Evolutionary conservation across 371 early-diverging fungal genomes (phyloP).

Genomic region (Cladochytrium tenue): DNA sequence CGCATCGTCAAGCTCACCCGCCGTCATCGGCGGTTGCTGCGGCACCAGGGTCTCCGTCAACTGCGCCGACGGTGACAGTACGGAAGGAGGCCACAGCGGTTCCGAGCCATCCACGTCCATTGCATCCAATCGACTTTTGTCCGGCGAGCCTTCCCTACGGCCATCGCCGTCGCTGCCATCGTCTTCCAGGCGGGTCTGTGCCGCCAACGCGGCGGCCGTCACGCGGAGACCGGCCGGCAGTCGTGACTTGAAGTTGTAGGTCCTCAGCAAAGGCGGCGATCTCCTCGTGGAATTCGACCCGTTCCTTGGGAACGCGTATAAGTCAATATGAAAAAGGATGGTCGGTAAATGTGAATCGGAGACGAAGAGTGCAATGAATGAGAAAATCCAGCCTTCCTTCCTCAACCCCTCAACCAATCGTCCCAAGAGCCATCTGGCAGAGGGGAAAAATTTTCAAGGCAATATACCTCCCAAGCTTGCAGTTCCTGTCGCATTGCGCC

Average conservation of each 20-base stretch:
- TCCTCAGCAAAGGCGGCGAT: slow-evolving; percentile 2
- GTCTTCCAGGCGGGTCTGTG: not conserved
- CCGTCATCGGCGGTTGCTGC: not conserved
- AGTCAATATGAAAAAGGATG: not conserved
- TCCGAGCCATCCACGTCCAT: not conserved
- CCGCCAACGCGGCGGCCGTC: not conserved
- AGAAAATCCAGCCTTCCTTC: too few relatives aligned
- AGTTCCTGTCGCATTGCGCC: slow-evolving; percentile 1
- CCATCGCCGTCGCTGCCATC: not conserved
- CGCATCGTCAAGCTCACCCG: not conserved
- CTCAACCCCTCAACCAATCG: too few relatives aligned
- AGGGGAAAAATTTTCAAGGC: too few relatives aligned
- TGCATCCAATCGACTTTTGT: not conserved
- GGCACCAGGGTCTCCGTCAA: not conserved
- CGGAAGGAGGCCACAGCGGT: too few relatives aligned
- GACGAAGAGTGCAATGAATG: not conserved
- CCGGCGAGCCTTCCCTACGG: not conserved
- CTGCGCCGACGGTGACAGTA: not conserved
- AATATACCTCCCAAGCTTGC: slow-evolving; percentile 10
- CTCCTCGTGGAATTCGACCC: slow-evolving; percentile 8
- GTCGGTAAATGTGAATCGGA: not conserved
- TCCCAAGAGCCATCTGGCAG: too few relatives aligned
- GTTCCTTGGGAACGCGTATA: not conserved
- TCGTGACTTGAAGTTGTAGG: not conserved
- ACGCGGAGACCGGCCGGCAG: not conserved